Evolutionary conservation across 345 rosid species (phyloP).

Genomic region (Citrus maxima): DNA sequence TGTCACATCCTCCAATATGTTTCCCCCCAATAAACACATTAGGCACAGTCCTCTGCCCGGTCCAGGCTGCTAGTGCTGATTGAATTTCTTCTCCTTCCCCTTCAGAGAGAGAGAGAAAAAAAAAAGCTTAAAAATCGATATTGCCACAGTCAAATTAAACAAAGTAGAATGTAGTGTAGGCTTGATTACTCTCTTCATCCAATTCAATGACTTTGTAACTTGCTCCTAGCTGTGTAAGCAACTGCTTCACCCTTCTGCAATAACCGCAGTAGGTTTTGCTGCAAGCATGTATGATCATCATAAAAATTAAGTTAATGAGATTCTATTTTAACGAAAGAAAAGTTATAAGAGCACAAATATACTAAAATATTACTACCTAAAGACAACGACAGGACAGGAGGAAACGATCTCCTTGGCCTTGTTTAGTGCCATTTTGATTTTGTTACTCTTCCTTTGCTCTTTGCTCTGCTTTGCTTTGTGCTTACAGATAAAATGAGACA

Average conservation of each 20-base stretch:
- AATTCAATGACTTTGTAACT: constrained; percentile 46
- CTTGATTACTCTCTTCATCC: constrained; percentile 36
- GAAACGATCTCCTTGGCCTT: constrained; percentile 53
- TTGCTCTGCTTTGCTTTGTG: too few species aligned
- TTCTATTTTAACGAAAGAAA: neutral
- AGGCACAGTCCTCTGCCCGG: constrained; percentile 60
- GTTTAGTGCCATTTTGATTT: constrained; percentile 32
- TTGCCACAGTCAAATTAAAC: too few species aligned
- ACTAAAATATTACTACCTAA: constrained; percentile 31
- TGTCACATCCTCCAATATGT: constrained; percentile 60
- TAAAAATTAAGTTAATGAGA: too few species aligned
- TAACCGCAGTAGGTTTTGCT: constrained; percentile 71
- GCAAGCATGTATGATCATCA: constrained; percentile 8
- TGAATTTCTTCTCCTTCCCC: constrained; percentile 49
- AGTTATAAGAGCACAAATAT: neutral
- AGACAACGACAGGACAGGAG: constrained; percentile 58
- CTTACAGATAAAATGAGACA: too few species aligned
- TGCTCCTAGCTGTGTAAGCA: constrained; percentile 49
- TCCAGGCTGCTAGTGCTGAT: constrained; percentile 52
- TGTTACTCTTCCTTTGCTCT: too few species aligned
- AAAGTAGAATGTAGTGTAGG: too few species aligned
- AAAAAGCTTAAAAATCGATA: neutral
- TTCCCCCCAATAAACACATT: constrained; percentile 62
- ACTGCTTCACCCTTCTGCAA: constrained; percentile 56
- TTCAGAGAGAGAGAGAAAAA: neutral